Evolutionary conservation across 257 asterid species (phyloP).

Genomic region (Haberlea rhodopensis): DNA sequence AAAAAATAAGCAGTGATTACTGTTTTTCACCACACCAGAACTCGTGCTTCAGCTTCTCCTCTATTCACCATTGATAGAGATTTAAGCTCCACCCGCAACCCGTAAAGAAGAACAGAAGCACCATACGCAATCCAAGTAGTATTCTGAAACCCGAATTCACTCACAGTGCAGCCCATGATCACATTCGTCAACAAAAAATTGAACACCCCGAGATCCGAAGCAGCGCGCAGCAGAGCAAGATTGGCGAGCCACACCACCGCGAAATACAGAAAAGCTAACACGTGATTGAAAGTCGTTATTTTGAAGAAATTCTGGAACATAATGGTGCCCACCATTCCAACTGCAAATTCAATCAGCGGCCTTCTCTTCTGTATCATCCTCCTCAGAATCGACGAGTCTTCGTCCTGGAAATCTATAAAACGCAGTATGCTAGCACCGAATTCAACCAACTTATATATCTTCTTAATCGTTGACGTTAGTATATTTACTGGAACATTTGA

Average conservation of each 20-base stretch:
- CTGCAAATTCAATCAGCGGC: conserved; percentile 7
- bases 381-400: neutral
- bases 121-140: conserved; percentile 17
- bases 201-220: conserved; percentile 27
- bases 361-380: conserved; percentile 2
- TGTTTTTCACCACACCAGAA: neutral
- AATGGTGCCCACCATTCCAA: conserved; percentile 9
- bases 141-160: conserved; percentile 19
- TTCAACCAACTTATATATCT: neutral
- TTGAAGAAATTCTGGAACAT: conserved; percentile 20
- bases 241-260: conserved; percentile 23
- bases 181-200: conserved; percentile 23
- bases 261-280: conserved; percentile 18
- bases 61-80: neutral
- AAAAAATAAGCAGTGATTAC: too few species aligned
- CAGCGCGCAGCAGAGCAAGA: conserved; percentile 25
- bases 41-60: neutral
- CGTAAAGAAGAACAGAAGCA: conserved; percentile 16
- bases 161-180: conserved; percentile 23
- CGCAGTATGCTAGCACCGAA: neutral
- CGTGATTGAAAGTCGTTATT: neutral
- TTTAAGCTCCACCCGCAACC: conserved; percentile 3
- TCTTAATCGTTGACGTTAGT: neutral
- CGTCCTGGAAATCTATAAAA: neutral
- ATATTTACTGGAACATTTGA: neutral